Conservation (phyloP, 371 early-diverging fungal genomes). For the Lichtheimia ornata region DNA sequence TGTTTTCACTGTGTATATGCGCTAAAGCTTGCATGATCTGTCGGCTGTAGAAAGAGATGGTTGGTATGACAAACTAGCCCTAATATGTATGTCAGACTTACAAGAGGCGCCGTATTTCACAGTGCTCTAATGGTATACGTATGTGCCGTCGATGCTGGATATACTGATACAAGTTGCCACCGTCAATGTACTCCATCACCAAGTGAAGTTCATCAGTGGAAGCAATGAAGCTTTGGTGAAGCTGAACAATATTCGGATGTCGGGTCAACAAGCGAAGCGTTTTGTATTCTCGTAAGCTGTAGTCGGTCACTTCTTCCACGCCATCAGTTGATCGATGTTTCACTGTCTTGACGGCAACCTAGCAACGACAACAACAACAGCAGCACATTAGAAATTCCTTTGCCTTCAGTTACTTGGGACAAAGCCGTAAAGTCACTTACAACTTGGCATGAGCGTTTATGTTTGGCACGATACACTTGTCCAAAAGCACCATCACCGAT, state of each 20-base stretch:
- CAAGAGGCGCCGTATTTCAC: slow-evolving; percentile 38
- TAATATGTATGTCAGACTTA: slow-evolving; percentile 11
- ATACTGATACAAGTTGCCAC: slow-evolving; percentile 85
- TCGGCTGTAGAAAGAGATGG: slow-evolving; percentile 31
- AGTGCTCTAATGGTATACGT: slow-evolving; percentile 20
- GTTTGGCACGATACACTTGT: slow-evolving; percentile 78
- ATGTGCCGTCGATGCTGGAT: slow-evolving; percentile 73
- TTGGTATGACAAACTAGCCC: neutral
- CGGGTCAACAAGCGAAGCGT: slow-evolving; percentile 65
- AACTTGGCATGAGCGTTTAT: slow-evolving; percentile 73
- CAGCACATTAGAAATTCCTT: neutral
- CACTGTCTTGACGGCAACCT: slow-evolving; percentile 96
- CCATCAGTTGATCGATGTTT: slow-evolving; percentile 84
- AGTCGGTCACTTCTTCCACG: slow-evolving; percentile 64
- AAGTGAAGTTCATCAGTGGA: slow-evolving; percentile 78
- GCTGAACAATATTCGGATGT: slow-evolving; percentile 83
- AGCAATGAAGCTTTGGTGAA: slow-evolving; percentile 85
- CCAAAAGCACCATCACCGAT: slow-evolving; percentile 96
- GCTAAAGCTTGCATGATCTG: slow-evolving; percentile 87
- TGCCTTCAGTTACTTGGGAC: neutral
- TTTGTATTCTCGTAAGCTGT: slow-evolving; percentile 75
- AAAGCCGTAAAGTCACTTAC: slow-evolving; percentile 41
- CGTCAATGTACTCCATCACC: slow-evolving; percentile 95
- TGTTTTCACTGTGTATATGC: slow-evolving; percentile 88
- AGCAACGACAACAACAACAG: neutral